Evolutionary conservation across 345 rosid genomes (phyloP).

Genomic region (Rhodamnia argentea): DNA sequence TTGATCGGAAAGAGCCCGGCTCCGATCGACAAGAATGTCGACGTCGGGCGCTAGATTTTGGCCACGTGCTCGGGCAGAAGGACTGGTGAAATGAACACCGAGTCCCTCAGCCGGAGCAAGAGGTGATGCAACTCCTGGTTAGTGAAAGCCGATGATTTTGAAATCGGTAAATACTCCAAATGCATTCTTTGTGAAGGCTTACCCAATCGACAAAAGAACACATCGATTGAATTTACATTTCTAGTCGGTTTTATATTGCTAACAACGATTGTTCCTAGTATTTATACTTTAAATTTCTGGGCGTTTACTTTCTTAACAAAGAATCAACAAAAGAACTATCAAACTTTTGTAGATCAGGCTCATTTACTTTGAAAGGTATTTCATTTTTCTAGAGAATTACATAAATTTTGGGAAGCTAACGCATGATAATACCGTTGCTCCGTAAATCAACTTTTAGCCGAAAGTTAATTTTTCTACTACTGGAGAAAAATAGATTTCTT

Average conservation of each 20-base stretch:
- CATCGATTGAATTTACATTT: neutral
- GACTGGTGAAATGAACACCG: neutral
- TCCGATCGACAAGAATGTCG: neutral
- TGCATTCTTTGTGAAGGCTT: neutral
- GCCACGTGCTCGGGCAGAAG: neutral
- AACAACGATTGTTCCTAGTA: rapidly evolving
- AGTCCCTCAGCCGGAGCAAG: rapidly evolving
- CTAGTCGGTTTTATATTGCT: neutral
- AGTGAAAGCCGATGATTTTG: neutral
- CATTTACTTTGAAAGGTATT: neutral
- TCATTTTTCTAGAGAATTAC: rapidly evolving
- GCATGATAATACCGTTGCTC: too few species aligned
- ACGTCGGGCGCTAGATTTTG: neutral
- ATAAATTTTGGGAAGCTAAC: neutral
- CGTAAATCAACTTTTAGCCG: too few species aligned
- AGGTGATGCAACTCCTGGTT: neutral
- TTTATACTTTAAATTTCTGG: neutral
- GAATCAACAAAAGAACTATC: neutral
- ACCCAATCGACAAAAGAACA: neutral
- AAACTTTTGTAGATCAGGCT: neutral
- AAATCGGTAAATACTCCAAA: rapidly evolving
- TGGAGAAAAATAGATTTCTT: too few species aligned
- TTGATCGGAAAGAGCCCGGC: rapidly evolving
- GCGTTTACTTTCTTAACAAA: rapidly evolving
- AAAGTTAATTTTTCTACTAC: too few species aligned